These are phyloP conservation scores for Epichloe glyceriae DNA, from an alignment of 2,329 filamentous ascomycete species.

Conservation along the genomic window DNA sequence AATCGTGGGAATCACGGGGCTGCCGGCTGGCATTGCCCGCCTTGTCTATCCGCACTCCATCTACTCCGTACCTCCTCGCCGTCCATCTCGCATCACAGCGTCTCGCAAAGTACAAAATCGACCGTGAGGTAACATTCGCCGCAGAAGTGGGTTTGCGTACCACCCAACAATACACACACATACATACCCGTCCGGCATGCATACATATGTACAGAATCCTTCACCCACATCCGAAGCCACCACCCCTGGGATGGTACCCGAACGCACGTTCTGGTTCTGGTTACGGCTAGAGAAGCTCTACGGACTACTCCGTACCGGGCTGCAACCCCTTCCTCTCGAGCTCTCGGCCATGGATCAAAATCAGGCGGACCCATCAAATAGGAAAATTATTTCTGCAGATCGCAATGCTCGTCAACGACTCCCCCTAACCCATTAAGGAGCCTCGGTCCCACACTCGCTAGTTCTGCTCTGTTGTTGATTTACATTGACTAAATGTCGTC, in stretches of 20 bases:
- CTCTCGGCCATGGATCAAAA: too few species aligned
- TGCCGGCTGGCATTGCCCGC: too few species aligned
- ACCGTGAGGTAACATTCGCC: background rate
- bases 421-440: too few species aligned
- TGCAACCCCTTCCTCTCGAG: too few species aligned
- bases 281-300: background rate
- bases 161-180: background rate
- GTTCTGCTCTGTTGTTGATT: too few species aligned
- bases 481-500: background rate
- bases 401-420: too few species aligned
- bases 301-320: too few species aligned
- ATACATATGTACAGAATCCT: background rate
- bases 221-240: background rate
- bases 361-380: too few species aligned
- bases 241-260: background rate
- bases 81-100: background rate
- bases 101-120: background rate
- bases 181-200: background rate
- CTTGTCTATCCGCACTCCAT: too few species aligned
- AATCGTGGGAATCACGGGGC: too few species aligned
- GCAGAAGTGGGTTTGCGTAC: background rate
- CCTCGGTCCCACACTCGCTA: too few species aligned
- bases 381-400: too few species aligned
- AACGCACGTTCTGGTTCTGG: background rate
- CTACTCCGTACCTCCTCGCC: background rate